phyloP scores from a whole-genome alignment of 169 alveolate genomes.

The Eimeria acervulina region DNA sequence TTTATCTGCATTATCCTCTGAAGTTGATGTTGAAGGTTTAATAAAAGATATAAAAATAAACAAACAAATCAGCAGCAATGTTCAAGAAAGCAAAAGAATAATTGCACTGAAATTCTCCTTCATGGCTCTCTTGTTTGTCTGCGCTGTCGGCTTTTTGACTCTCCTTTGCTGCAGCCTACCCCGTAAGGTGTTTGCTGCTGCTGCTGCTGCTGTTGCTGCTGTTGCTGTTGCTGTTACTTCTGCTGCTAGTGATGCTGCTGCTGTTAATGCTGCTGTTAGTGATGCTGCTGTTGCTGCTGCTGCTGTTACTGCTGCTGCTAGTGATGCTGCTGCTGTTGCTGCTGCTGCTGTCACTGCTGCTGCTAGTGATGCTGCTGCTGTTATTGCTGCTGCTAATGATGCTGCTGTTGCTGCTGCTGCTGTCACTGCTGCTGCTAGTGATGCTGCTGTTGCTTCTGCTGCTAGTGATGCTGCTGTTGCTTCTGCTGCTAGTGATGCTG shows the following conservation, averaged over 20 bases:
- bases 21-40: too few species aligned
- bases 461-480: neutral
- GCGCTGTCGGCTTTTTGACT: neutral
- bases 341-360: neutral
- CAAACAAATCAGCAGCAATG: too few species aligned
- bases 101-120: neutral
- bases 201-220: neutral
- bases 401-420: neutral
- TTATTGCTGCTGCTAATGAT: too few species aligned
- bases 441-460: neutral
- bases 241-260: too few species aligned
- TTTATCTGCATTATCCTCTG: too few species aligned
- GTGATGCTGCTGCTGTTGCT: neutral
- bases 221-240: neutral
- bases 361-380: neutral
- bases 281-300: neutral
- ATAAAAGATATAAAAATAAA: too few species aligned
- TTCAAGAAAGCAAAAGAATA: neutral
- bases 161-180: conserved; percentile 5
- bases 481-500: neutral
- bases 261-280: too few species aligned
- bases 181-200: neutral
- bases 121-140: conserved; percentile 14
- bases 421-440: neutral
- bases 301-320: neutral